A percentile compares a stretch with the other conserved stretches of the same genome.
phyloP scores from a whole-genome alignment of 1,284 basidiomycete genomes.

The Melanopsichium pennsylvanicum region DNA sequence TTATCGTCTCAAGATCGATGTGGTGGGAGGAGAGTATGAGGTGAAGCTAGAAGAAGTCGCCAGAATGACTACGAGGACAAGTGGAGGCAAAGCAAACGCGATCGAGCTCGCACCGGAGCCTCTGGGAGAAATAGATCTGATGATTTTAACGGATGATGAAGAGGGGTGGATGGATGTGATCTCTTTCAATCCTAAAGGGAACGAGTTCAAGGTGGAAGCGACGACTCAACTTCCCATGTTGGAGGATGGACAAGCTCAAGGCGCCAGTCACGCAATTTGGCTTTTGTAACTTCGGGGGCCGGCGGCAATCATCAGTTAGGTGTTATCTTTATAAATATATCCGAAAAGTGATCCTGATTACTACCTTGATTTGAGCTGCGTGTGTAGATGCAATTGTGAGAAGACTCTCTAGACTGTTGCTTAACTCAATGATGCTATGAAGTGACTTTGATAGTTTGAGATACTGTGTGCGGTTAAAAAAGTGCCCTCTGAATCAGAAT shows the following conservation, averaged over 20 bases:
- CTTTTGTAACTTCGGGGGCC: slow-evolving; percentile 41
- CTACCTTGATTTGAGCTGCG: no score
- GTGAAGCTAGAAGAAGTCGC: slow-evolving; percentile 9
- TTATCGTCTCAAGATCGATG: slow-evolving; percentile 16
- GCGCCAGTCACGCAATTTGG: slow-evolving; percentile 64
- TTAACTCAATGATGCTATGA: no score
- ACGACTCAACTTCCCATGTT: slow-evolving; percentile 30
- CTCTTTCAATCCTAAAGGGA: slow-evolving; percentile 21
- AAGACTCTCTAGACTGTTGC: no score
- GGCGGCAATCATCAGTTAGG: no score
- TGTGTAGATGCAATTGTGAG: no score
- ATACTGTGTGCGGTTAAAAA: no score
- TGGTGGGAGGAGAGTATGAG: not conserved
- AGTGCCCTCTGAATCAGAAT: no score
- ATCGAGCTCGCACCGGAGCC: slow-evolving; percentile 49
- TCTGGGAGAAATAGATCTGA: not conserved
- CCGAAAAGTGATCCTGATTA: no score
- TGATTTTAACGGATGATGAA: slow-evolving; percentile 56
- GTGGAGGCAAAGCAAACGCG: slow-evolving; percentile 62
- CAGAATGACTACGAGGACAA: slow-evolving; percentile 44
- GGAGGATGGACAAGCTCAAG: slow-evolving; percentile 13
- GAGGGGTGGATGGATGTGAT: slow-evolving; percentile 31
- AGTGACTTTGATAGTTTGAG: no score
- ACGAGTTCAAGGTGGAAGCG: slow-evolving; percentile 14
- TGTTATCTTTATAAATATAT: no score